Evolutionary conservation across 1,284 basidiomycete species (phyloP).

Genomic region (Amylostereum areolatum): DNA sequence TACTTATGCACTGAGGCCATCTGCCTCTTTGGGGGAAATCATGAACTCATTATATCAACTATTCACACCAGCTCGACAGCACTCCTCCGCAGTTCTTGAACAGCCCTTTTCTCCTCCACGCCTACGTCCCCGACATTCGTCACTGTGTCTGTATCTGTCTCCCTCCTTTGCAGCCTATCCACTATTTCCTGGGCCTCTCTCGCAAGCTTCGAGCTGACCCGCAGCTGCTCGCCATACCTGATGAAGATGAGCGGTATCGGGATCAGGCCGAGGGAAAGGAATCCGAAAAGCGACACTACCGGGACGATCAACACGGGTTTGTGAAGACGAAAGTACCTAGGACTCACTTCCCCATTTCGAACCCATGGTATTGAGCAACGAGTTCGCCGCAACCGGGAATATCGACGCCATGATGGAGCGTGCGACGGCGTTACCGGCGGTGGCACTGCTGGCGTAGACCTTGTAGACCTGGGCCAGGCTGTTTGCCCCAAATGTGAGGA

Average conservation of each 20-base stretch:
- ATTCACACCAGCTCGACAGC: no score
- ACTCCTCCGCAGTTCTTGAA: no score
- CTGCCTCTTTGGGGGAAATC: no score
- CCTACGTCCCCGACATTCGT: no score
- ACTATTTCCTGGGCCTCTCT: conserved; percentile 15
- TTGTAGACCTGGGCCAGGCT: conserved; percentile 19
- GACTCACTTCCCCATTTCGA: conserved; percentile 22
- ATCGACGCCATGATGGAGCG: conserved; percentile 18
- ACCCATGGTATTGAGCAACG: conserved; percentile 17
- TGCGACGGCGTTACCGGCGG: conserved; percentile 18
- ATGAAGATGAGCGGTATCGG: conserved; percentile 24
- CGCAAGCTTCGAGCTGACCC: conserved; percentile 18
- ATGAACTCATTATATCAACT: no score
- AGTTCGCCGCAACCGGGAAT: conserved; percentile 21
- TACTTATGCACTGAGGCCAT: no score
- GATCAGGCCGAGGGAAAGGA: conserved; percentile 19
- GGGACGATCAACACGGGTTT: neutral
- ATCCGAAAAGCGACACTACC: conserved; percentile 23
- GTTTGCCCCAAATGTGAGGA: neutral
- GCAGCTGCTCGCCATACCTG: conserved; percentile 18
- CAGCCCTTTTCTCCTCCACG: no score
- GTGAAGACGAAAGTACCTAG: neutral
- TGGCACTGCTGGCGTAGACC: conserved; percentile 21
- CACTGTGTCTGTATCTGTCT: neutral
- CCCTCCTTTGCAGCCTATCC: conserved; percentile 11